phyloP scores from a whole-genome alignment of 768 basidiomycete genomes.

The Tricholoma saponaceum region DNA sequence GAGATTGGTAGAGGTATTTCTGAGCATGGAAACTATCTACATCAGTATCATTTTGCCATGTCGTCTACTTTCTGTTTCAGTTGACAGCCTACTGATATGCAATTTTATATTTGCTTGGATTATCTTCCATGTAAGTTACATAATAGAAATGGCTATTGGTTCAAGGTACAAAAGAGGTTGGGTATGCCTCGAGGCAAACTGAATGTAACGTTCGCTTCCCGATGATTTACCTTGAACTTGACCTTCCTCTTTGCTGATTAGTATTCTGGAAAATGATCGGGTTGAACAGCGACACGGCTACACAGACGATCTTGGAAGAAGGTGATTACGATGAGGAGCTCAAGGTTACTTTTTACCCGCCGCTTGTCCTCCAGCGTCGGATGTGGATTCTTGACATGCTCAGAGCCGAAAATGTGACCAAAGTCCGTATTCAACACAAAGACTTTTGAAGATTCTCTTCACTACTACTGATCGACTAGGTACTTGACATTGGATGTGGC shows the following conservation, averaged over 20 bases:
- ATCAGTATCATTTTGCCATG: constrained; percentile 11
- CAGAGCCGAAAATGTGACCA: constrained; percentile 49
- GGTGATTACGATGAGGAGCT: constrained; percentile 29
- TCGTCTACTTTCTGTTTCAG: not conserved
- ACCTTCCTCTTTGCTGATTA: not conserved
- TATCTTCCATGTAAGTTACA: not conserved
- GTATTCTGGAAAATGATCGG: not conserved
- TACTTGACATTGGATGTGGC: constrained; percentile 84
- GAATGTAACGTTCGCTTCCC: no score
- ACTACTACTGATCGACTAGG: constrained; percentile 32
- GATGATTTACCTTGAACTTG: not conserved
- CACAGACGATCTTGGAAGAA: constrained; percentile 8
- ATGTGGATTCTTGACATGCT: constrained; percentile 69
- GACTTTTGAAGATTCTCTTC: not conserved
- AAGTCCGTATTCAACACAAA: constrained; percentile 34
- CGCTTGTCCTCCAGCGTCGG: constrained; percentile 61
- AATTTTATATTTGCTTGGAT: not conserved
- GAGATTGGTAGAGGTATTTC: constrained; percentile 23
- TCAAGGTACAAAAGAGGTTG: no score
- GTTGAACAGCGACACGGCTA: constrained; percentile 5
- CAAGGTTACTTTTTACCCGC: constrained; percentile 63
- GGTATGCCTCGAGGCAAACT: constrained; percentile 4
- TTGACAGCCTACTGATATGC: no score
- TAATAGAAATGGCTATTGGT: no score
- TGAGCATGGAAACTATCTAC: constrained; percentile 31